phyloP scores from a whole-genome alignment of 371 early-diverging fungal genomes.

The Mucor sp. region DNA sequence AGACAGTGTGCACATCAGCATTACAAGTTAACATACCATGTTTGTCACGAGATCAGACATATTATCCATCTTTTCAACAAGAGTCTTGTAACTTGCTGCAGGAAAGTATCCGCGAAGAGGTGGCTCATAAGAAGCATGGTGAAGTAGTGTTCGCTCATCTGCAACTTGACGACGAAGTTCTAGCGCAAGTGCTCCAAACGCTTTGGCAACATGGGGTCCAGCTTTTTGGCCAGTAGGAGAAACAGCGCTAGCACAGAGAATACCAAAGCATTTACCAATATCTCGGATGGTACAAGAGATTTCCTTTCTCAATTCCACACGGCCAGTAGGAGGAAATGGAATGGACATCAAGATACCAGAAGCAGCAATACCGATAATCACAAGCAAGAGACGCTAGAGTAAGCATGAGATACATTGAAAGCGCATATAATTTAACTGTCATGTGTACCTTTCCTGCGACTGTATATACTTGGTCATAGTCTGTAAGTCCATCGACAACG shows the following conservation, averaged over 20 bases:
- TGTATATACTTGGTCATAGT: slow-evolving; percentile 33
- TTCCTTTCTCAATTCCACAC: slow-evolving; percentile 42
- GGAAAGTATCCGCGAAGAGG: slow-evolving; percentile 46
- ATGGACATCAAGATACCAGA: slow-evolving; percentile 35
- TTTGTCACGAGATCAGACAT: slow-evolving; percentile 40
- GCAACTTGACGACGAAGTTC: slow-evolving; percentile 42
- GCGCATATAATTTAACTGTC: too few relatives aligned
- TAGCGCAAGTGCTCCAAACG: slow-evolving; percentile 31
- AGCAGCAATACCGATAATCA: slow-evolving; percentile 40
- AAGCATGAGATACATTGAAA: neutral
- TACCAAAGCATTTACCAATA: slow-evolving; percentile 39
- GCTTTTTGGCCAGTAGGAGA: slow-evolving; percentile 3
- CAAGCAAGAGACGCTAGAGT: slow-evolving; percentile 35
- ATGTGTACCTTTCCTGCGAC: slow-evolving; percentile 46
- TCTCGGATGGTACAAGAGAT: slow-evolving; percentile 41
- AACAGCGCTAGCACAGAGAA: slow-evolving; percentile 22
- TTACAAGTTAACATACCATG: slow-evolving; percentile 27
- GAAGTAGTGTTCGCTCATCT: slow-evolving; percentile 32
- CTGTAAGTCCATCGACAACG: neutral
- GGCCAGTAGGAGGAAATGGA: slow-evolving; percentile 37
- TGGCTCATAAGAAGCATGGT: slow-evolving; percentile 39
- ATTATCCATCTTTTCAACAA: slow-evolving; percentile 44
- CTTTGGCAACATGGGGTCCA: slow-evolving; percentile 21
- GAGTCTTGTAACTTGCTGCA: slow-evolving; percentile 21
- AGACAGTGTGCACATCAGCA: too few relatives aligned